Conservation (phyloP, 2,329 filamentous ascomycete species). For the Fusarium sp. region DNA sequence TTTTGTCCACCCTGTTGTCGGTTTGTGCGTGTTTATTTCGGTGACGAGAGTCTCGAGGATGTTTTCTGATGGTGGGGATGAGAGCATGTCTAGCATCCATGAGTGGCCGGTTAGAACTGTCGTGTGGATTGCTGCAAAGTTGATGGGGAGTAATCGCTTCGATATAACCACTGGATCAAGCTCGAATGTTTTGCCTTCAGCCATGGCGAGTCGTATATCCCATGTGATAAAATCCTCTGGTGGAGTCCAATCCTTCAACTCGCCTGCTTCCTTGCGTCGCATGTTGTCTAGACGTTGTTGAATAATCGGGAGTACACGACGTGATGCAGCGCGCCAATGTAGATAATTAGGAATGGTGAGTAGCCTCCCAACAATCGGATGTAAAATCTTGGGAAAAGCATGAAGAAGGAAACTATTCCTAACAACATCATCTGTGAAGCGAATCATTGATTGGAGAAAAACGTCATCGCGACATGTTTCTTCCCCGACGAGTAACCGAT, state of each 20-base stretch:
- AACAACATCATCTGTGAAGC: constrained; percentile 63
- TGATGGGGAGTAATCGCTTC: constrained; percentile 64
- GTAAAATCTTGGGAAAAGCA: constrained; percentile 59
- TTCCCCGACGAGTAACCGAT: constrained; percentile 56
- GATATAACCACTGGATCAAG: constrained; percentile 61
- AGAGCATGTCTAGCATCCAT: constrained; percentile 59
- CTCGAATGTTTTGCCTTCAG: constrained; percentile 57
- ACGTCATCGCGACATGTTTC: constrained; percentile 54
- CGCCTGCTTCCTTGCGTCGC: constrained; percentile 52
- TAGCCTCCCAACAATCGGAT: constrained; percentile 61
- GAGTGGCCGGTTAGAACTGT: constrained; percentile 64
- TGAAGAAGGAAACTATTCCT: constrained; percentile 58
- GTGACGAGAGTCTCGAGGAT: constrained; percentile 56
- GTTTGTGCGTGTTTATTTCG: constrained; percentile 50
- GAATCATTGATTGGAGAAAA: constrained; percentile 60
- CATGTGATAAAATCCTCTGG: constrained; percentile 70
- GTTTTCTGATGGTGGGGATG: constrained; percentile 49
- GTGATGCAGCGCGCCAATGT: constrained; percentile 58
- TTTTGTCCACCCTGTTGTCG: constrained; percentile 59
- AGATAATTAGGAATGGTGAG: constrained; percentile 58
- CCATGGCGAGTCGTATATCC: constrained; percentile 63
- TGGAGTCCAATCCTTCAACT: constrained; percentile 54
- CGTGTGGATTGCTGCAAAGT: constrained; percentile 71
- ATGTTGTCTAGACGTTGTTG: constrained; percentile 60
- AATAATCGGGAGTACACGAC: constrained; percentile 60